Evolutionary conservation across 257 asterid species (phyloP).

Genomic region (Gentiana straminea): DNA sequence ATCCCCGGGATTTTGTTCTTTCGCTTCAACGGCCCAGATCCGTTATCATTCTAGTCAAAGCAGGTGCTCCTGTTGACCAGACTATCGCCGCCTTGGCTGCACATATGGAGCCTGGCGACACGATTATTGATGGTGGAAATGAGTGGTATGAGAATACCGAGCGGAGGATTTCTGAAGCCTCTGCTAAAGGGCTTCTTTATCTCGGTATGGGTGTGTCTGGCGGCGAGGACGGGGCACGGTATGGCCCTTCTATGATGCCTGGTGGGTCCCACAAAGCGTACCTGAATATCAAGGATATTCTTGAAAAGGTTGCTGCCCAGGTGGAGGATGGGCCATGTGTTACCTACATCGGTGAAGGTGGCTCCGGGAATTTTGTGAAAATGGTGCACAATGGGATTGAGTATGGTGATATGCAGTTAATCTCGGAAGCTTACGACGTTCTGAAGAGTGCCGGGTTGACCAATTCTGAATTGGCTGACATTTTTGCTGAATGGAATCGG

Average conservation of each 20-base stretch:
- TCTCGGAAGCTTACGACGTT: conserved; percentile 81
- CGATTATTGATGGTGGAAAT: conserved; percentile 85
- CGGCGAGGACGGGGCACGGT: conserved; percentile 82
- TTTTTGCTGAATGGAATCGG: conserved; percentile 68
- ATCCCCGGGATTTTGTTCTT: conserved; percentile 59
- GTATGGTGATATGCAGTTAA: conserved; percentile 91
- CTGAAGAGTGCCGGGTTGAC: conserved; percentile 56
- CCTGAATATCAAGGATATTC: conserved; percentile 43
- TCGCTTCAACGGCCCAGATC: conserved; percentile 70
- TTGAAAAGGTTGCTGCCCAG: conserved; percentile 80
- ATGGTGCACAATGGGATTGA: conserved; percentile 95
- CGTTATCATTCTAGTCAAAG: conserved; percentile 76
- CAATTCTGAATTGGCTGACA: conserved; percentile 58
- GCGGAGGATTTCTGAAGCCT: conserved; percentile 48
- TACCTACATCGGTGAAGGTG: conserved; percentile 81
- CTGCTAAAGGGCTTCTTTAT: conserved; percentile 46
- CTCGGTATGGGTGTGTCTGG: conserved; percentile 96
- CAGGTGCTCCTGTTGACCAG: conserved; percentile 88
- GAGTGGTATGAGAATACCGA: conserved; percentile 98
- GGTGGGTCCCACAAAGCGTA: conserved; percentile 81
- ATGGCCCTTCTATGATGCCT: conserved; percentile 86
- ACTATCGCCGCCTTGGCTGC: conserved; percentile 69
- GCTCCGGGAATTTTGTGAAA: conserved; percentile 81
- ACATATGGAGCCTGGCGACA: conserved; percentile 85
- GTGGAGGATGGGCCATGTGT: conserved; percentile 96